Percentiles rank a stretch among this genome's conserved stretches.
Evolutionary conservation across 495 filamentous ascomycete species (phyloP).

Genomic region (Hypoxylon fragiforme): DNA sequence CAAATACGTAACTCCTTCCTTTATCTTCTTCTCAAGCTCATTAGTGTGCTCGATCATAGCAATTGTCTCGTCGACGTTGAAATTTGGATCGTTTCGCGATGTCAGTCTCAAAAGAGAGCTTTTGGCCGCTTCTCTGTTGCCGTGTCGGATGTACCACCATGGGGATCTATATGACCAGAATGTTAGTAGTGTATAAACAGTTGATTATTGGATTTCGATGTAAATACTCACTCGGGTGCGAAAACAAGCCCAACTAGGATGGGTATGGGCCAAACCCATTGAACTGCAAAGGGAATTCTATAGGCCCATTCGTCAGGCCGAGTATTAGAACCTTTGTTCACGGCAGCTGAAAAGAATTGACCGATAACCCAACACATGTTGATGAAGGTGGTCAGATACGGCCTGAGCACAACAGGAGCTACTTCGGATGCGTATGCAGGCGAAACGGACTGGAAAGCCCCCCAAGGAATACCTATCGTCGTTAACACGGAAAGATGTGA

Average conservation of each 20-base stretch:
- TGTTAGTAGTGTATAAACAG: too few relatives aligned
- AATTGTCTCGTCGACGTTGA: constrained; percentile 66
- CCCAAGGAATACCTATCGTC: constrained; percentile 64
- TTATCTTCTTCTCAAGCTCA: constrained; percentile 62
- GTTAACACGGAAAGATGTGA: constrained; percentile 5
- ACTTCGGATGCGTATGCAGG: constrained; percentile 73
- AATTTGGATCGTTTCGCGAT: constrained; percentile 52
- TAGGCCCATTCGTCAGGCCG: constrained; percentile 64
- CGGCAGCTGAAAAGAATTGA: constrained; percentile 67
- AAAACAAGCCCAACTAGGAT: constrained; percentile 62
- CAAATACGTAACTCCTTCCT: constrained; percentile 59
- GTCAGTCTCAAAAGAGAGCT: constrained; percentile 61
- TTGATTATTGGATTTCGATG: too few relatives aligned
- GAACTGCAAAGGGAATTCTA: constrained; percentile 63
- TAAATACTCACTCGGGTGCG: constrained; percentile 58
- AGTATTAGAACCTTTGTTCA: constrained; percentile 58
- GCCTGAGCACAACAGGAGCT: constrained; percentile 63
- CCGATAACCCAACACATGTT: constrained; percentile 76
- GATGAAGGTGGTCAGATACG: constrained; percentile 69
- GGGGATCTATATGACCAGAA: constrained; percentile 59
- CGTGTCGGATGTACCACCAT: constrained; percentile 71
- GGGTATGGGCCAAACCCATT: constrained; percentile 77
- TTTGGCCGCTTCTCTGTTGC: constrained; percentile 58
- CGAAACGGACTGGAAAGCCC: constrained; percentile 62
- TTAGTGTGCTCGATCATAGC: constrained; percentile 75